Evolutionary conservation across 1,284 basidiomycete genomes (phyloP), one percentile per base, ranked within the genome.

Genomic region (Thecaphora thlaspeos): DNA sequence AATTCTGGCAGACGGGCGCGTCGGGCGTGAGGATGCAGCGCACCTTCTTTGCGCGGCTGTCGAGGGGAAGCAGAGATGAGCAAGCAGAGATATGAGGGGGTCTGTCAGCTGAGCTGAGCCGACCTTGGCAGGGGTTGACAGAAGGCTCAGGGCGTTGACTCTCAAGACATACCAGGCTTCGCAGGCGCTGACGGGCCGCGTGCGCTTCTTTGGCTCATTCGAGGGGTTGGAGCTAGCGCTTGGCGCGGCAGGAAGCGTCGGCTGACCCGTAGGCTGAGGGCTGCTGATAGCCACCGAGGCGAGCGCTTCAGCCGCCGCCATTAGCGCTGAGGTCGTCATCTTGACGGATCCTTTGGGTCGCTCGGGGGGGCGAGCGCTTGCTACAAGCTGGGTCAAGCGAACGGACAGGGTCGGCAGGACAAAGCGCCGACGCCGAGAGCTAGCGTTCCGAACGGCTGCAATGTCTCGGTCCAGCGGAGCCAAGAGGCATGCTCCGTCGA

Each of bases 111-210:
- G 26, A 28, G 26, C 26, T 5, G 11, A 28, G 26, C 5, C 26
- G 26, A 5, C 26, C 7, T 28, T 11, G 26, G 26, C 5, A 28
- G 26, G 11, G 7, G 26, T 4, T 30, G 48, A n/a, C n/a, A n/a
- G n/a, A n/a, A n/a, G n/a, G n/a, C n/a, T n/a, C 17, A 26, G 3
- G 15, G 24, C 24, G 17, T 9, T 3, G 38, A 23, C 9, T n/a
- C 21, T 21, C n/a, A 11, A 34, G 15, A 41, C 52, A 37, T 23
- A 55, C 53, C 70, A 73, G 8, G 63, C 60, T 36, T 73, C 71
- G 46, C 71, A 73, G 2, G 71, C 71, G 38, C 63, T 68, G 38
- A 73, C 63, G 18, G 71, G 71, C 10, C 71, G 45, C 11, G 71
- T 73, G 21, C 69, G 57, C 61, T 68, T 71, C 43, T 71, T 73